Conservation (phyloP, 305 asterid species). For the Fraxinus baroniana region DNA sequence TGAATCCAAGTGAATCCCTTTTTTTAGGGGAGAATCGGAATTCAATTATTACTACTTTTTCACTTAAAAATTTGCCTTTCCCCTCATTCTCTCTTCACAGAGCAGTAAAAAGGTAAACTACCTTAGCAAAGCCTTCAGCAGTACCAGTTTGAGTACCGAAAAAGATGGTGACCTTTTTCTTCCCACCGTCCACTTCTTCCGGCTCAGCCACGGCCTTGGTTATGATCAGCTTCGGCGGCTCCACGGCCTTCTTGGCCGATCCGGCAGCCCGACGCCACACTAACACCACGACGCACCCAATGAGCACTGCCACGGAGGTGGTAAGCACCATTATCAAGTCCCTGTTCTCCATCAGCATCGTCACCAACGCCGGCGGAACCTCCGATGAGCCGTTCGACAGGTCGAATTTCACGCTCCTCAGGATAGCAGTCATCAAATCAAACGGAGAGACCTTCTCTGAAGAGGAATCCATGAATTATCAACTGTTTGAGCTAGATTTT, state of each 20-base stretch:
- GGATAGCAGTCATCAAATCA: conserved; percentile 48
- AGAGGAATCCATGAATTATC: conserved; percentile 30
- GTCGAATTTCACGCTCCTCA: conserved; percentile 34
- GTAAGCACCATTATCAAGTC: conserved; percentile 15
- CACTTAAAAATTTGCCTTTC: not conserved
- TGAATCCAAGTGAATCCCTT: conserved; percentile 21
- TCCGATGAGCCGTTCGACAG: conserved; percentile 37
- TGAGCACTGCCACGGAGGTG: conserved; percentile 19
- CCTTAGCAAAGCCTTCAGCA: conserved; percentile 99
- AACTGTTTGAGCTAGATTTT: not conserved
- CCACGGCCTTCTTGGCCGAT: conserved; percentile 40
- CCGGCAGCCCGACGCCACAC: conserved; percentile 42
- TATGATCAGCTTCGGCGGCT: conserved; percentile 47
- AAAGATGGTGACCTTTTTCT: conserved; percentile 72
- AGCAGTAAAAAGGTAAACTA: conserved; percentile 21
- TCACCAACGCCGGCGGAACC: conserved; percentile 22
- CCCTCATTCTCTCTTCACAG: not conserved
- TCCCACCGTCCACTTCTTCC: conserved; percentile 82
- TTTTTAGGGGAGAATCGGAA: not conserved
- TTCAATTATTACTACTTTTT: not conserved
- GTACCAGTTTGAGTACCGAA: conserved; percentile 97
- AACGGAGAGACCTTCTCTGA: conserved; percentile 44
- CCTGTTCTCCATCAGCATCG: conserved; percentile 19
- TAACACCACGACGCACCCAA: conserved; percentile 5
- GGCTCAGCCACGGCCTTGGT: conserved; percentile 47